Base-by-base conservation (phyloP, 257 asterid genomes). In the Gardenia jasminoides region DNA sequence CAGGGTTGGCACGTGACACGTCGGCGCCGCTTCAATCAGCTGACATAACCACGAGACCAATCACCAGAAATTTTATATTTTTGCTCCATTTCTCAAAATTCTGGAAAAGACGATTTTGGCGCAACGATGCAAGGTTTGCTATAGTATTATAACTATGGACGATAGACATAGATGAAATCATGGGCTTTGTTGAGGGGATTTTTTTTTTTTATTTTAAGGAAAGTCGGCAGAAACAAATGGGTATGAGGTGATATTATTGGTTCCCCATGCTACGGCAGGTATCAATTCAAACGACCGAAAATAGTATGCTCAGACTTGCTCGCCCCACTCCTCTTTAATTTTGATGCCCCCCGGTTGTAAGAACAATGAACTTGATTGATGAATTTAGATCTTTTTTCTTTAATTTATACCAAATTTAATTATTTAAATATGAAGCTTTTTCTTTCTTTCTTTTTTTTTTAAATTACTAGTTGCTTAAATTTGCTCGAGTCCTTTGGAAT, bases 1-100 rank as follows among this genome's bases (percentile, higher is more conserved):
- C 44, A 58, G 48, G n/a, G 22, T 67, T 44, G 72, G 77, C 82
- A 79, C 80, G 88, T 84, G 85, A 79, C 80, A 79, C 80, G 76
- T 81, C 70, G 84, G 71, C 30, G 66, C 74, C 54, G 54, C 54
- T 10, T 70, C 70, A 52, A 71, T 78, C 70, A 71, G 80, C 70
- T 30, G 13, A 6, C 54, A 22, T 13, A 22, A 11, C n/a, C 43
- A 39, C 16, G 62, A 26, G 12, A 10, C 13, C 61, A 16, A 54
- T 20, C 10, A 20, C 24, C 10, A 9, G 24, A 20, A 56, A n/a
- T n/a, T 56, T 56, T 2, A 36, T 36, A 0, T 36, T 6, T 6
- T 0, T 24, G 22, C 20, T 20, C 26, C 26, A 4, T 61, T 61
- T 9, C 10, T n/a, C 11, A n/a, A 61, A 22, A 61, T 61, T 24